Evolutionary conservation across 129 eudicot genomes (phyloP).

Genomic region (Silybum marianum): DNA sequence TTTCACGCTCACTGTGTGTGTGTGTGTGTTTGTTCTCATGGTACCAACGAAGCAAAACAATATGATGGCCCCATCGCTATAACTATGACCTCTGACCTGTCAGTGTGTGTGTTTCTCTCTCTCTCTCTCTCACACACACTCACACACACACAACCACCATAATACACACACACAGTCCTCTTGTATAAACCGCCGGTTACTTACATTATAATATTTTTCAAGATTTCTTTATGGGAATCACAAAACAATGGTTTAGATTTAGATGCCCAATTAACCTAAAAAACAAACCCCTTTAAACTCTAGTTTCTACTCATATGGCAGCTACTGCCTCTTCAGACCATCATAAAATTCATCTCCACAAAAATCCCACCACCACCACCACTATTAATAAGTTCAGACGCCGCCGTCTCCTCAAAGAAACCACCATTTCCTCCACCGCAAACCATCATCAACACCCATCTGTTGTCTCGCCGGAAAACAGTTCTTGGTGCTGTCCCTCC

Average conservation of each 20-base stretch:
- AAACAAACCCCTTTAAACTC: slow-evolving; percentile 11
- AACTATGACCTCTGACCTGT: slow-evolving; percentile 25
- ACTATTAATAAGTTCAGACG: slow-evolving; percentile 43
- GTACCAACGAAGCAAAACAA: slow-evolving; percentile 22
- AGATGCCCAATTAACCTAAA: slow-evolving; percentile 25
- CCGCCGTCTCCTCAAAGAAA: slow-evolving; percentile 65
- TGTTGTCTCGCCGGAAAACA: slow-evolving; percentile 45
- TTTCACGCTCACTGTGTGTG: neutral
- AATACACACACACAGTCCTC: slow-evolving; percentile 11
- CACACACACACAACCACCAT: slow-evolving; percentile 34
- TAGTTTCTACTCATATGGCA: slow-evolving; percentile 41
- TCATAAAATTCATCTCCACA: slow-evolving; percentile 33
- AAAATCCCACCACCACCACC: slow-evolving; percentile 36
- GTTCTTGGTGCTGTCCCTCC: slow-evolving; percentile 59
- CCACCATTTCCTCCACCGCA: slow-evolving; percentile 60
- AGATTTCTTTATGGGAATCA: slow-evolving; percentile 13
- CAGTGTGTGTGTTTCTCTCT: neutral
- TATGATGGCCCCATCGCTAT: slow-evolving; percentile 1
- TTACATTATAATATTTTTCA: neutral
- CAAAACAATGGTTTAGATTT: slow-evolving; percentile 25
- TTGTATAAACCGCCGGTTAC: slow-evolving; percentile 10
- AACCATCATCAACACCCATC: slow-evolving; percentile 32
- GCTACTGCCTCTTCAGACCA: slow-evolving; percentile 33
- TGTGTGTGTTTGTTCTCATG: slow-evolving; percentile 2
- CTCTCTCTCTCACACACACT: slow-evolving; percentile 33